Conservation (phyloP, 371 early-diverging fungal genomes). For the Rhizopus arrhizus region DNA sequence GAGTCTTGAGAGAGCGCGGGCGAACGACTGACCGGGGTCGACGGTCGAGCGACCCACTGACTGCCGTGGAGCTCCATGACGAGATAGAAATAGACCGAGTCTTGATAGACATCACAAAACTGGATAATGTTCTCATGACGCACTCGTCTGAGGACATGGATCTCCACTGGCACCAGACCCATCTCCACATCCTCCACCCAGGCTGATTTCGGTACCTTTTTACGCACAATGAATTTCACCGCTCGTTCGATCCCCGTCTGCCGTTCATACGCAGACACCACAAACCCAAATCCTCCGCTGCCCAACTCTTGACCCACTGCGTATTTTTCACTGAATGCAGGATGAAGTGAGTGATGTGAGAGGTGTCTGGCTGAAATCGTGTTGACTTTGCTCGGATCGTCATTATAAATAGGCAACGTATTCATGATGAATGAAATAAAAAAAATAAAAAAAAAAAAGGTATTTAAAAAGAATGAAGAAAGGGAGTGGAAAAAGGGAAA, state of each 20-base stretch:
- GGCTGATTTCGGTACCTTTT: constrained; percentile 61
- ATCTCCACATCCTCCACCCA: constrained; percentile 67
- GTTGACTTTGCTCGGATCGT: constrained; percentile 23
- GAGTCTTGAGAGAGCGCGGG: constrained; percentile 38
- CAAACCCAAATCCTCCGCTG: constrained; percentile 83
- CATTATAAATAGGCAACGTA: neutral
- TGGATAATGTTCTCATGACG: constrained; percentile 72
- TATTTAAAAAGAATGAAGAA: constrained; percentile 2
- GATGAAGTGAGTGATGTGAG: constrained; percentile 45
- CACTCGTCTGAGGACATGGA: constrained; percentile 70
- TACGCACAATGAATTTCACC: constrained; percentile 77
- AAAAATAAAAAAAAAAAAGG: constrained; percentile 5
- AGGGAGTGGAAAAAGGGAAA: constrained; percentile 1
- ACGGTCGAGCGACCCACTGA: constrained; percentile 48
- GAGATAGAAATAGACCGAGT: constrained; percentile 66
- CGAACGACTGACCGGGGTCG: constrained; percentile 22
- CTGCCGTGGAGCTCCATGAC: constrained; percentile 84
- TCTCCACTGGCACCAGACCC: constrained; percentile 76
- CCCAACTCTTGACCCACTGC: constrained; percentile 71
- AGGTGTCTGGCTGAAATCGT: constrained; percentile 51
- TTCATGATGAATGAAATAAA: neutral
- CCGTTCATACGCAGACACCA: constrained; percentile 64
- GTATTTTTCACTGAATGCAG: constrained; percentile 59
- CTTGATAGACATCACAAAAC: constrained; percentile 69
- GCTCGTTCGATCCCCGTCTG: constrained; percentile 65